A percentile compares a stretch with the other conserved stretches of the same genome.
These are phyloP conservation scores for Arthroderma uncinatum DNA, from an alignment of 2,329 filamentous ascomycete species.

Conservation along the genomic window DNA sequence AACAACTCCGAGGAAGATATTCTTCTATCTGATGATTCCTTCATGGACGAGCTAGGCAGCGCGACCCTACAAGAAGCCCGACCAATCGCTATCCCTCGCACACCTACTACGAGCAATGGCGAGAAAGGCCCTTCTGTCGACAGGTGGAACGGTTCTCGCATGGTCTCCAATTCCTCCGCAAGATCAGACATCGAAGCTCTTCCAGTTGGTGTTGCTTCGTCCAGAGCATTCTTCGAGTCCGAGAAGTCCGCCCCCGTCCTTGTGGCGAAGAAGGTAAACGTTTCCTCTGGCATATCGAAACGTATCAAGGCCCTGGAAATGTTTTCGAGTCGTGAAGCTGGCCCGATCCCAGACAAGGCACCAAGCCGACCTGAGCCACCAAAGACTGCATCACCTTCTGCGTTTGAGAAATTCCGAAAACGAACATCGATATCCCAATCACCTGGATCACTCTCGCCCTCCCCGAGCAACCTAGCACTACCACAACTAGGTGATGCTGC, in stretches of 20 bases:
- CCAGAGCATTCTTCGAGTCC: conserved; percentile 26
- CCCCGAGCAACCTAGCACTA: conserved; percentile 9
- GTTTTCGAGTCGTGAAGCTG: conserved; percentile 45
- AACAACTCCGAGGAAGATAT: conserved; percentile 35
- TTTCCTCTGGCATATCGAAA: conserved; percentile 84
- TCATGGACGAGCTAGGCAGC: conserved; percentile 74
- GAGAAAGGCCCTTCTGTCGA: conserved; percentile 16
- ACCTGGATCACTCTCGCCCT: conserved; percentile 18
- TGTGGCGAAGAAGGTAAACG: conserved; percentile 61
- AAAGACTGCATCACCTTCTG: conserved; percentile 43
- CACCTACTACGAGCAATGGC: conserved; percentile 54
- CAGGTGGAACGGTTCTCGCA: conserved; percentile 28
- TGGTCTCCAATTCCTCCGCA: conserved; percentile 32
- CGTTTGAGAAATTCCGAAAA: conserved; percentile 43
- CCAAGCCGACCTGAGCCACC: background rate
- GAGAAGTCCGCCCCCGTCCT: conserved; percentile 35
- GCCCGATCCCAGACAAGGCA: conserved; percentile 14
- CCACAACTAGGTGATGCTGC: background rate
- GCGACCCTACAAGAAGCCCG: conserved; percentile 76
- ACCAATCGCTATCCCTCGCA: conserved; percentile 66
- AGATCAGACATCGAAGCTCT: conserved; percentile 24
- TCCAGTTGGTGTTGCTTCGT: conserved; percentile 29
- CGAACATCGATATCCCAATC: conserved; percentile 29
- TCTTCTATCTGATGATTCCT: conserved; percentile 53
- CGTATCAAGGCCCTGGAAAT: conserved; percentile 89